Percentiles rank a stretch among this genome's conserved stretches.
These are phyloP conservation scores for Solanum acaule DNA, from an alignment of 257 asterid species.

Conservation along the genomic window DNA sequence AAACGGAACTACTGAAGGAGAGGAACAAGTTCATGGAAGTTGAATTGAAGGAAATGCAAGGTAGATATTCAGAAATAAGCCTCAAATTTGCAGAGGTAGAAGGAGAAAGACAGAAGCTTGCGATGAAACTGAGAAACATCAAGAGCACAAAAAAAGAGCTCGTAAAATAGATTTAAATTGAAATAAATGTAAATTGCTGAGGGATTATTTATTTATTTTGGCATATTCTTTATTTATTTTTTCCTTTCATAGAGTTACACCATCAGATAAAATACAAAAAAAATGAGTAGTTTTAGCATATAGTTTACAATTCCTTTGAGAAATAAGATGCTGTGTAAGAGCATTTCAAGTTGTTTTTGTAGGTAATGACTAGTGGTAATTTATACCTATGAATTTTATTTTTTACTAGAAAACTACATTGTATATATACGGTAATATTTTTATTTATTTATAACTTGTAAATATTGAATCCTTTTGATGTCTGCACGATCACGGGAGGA, in stretches of 20 bases:
- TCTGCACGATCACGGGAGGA: neutral
- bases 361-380: neutral
- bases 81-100: constrained; percentile 98
- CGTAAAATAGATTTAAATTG: neutral
- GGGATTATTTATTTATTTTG: neutral
- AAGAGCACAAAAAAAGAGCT: constrained; percentile 58
- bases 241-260: neutral
- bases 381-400: neutral
- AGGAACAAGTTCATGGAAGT: constrained; percentile 54
- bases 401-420: too few species aligned
- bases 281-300: neutral
- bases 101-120: constrained; percentile 92
- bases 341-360: neutral
- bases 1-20: constrained; percentile 46
- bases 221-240: neutral
- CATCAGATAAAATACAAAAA: neutral
- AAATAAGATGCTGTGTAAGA: neutral
- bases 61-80: constrained; percentile 92
- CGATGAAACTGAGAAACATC: constrained; percentile 56
- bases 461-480: neutral
- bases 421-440: neutral
- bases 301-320: neutral
- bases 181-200: neutral
- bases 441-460: too few species aligned
- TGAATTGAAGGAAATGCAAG: constrained; percentile 92